Evolutionary conservation across 2,329 filamentous ascomycete species (phyloP).

Genomic region (Penicillium oxalicum): DNA sequence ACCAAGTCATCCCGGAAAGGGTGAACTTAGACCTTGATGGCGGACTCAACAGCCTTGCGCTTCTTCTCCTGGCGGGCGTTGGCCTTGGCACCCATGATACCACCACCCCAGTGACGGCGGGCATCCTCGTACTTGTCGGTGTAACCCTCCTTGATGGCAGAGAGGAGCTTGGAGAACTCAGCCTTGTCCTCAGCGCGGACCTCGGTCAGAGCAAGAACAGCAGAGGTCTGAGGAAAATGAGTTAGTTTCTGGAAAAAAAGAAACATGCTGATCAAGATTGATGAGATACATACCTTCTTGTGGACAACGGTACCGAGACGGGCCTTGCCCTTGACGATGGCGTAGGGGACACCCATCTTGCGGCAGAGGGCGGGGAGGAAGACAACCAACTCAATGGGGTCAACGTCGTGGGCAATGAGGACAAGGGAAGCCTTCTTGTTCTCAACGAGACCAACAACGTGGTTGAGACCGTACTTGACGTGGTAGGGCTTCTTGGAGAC

Average conservation of each 20-base stretch:
- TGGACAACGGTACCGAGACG: slow-evolving; percentile 97
- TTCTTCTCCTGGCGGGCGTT: slow-evolving; percentile 72
- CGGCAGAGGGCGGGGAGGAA: slow-evolving; percentile 98
- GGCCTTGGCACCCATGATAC: slow-evolving; percentile 98
- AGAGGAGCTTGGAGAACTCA: slow-evolving; percentile 94
- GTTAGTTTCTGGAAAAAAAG: slow-evolving; percentile 20
- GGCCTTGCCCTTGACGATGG: slow-evolving; percentile 99
- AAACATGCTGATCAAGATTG: background rate
- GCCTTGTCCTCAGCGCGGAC: slow-evolving; percentile 97
- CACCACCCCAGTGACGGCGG: slow-evolving; percentile 96
- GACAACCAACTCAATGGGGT: slow-evolving; percentile 98
- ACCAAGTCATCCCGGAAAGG: slow-evolving; percentile 14
- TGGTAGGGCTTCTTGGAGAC: slow-evolving; percentile 99
- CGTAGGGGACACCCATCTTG: slow-evolving; percentile 99
- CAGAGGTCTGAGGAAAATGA: slow-evolving; percentile 65
- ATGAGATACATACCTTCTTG: slow-evolving; percentile 62
- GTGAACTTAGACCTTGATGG: slow-evolving; percentile 87
- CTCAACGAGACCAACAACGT: slow-evolving; percentile 94
- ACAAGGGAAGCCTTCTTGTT: slow-evolving; percentile 99
- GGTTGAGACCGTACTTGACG: slow-evolving; percentile 99
- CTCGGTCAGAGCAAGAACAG: slow-evolving; percentile 92
- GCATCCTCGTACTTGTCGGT: slow-evolving; percentile 88
- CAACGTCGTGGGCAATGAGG: slow-evolving; percentile 98
- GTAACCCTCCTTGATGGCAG: slow-evolving; percentile 97
- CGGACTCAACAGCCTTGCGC: slow-evolving; percentile 85